phyloP scores from a whole-genome alignment of 441 rosid genomes.

The Melastoma candidum region DNA sequence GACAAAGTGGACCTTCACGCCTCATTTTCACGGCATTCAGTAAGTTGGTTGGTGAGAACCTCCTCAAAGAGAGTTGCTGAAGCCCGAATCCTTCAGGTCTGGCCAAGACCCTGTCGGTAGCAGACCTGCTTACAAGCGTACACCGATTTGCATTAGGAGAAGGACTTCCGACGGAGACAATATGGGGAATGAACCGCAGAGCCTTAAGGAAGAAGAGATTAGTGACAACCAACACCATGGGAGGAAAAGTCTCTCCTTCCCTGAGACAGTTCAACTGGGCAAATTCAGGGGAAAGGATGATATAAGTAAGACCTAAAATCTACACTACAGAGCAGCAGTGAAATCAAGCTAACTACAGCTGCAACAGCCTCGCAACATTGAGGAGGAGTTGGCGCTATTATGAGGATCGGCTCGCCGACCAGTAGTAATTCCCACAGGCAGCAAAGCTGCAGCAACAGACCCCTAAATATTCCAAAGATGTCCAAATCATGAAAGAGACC shows the following conservation, averaged over 20 bases:
- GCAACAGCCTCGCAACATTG: slow-evolving; percentile 98
- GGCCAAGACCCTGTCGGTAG: slow-evolving; percentile 57
- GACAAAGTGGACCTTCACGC: slow-evolving; percentile 95
- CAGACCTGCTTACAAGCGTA: slow-evolving; percentile 42
- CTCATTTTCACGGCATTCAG: slow-evolving; percentile 75
- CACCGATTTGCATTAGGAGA: slow-evolving; percentile 47
- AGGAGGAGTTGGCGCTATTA: slow-evolving; percentile 94
- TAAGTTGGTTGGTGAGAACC: slow-evolving; percentile 78
- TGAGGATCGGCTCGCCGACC: slow-evolving; percentile 90
- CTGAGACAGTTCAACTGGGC: slow-evolving; percentile 55
- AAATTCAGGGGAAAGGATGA: slow-evolving; percentile 91
- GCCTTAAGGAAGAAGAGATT: slow-evolving; percentile 93
- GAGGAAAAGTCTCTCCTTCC: slow-evolving; percentile 77
- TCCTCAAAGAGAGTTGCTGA: slow-evolving; percentile 71
- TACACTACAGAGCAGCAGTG: slow-evolving; percentile 73
- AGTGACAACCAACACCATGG: slow-evolving; percentile 91
- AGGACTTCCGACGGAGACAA: slow-evolving; percentile 89
- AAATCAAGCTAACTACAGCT: slow-evolving; percentile 88
- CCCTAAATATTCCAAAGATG: slow-evolving; percentile 74
- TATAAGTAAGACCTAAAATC: slow-evolving; percentile 97
- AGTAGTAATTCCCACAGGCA: slow-evolving; percentile 84
- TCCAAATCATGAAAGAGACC: slow-evolving; percentile 96
- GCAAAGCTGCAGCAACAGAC: slow-evolving; percentile 87
- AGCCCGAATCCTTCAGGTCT: slow-evolving; percentile 67
- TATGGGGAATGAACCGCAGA: slow-evolving; percentile 77